Conservation (phyloP, 2,329 filamentous ascomycete genomes). For the Arthrobotrys sphaeroides region DNA sequence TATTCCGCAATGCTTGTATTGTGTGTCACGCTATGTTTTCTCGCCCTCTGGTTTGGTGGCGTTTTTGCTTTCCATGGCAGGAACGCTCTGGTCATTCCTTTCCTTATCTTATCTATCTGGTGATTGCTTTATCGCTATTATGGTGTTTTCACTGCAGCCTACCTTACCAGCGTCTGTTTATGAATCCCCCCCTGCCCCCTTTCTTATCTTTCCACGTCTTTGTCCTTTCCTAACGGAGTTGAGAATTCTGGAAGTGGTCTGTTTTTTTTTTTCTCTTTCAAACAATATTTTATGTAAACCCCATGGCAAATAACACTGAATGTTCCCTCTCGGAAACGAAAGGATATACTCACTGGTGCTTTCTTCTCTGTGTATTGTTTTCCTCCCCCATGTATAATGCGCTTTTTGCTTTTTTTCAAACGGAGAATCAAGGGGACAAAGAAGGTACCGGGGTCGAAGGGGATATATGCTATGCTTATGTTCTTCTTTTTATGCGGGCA, state of each 20-base stretch:
- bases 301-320: slow-evolving; percentile 18
- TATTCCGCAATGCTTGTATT: slow-evolving; percentile 10
- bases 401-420: slow-evolving; percentile 14
- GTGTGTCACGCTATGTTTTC: slow-evolving; percentile 53
- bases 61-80: slow-evolving; percentile 11
- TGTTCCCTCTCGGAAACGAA: background rate
- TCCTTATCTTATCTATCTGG: slow-evolving; percentile 40
- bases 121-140: slow-evolving; percentile 34
- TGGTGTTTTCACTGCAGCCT: slow-evolving; percentile 7
- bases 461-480: slow-evolving; percentile 10
- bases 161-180: slow-evolving; percentile 21
- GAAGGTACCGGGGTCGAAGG: slow-evolving; percentile 9
- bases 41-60: slow-evolving; percentile 40
- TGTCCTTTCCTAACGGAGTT: slow-evolving; percentile 31
- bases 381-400: slow-evolving; percentile 3
- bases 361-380: slow-evolving; percentile 12
- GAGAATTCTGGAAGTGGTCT: slow-evolving; percentile 25
- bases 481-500: slow-evolving; percentile 11
- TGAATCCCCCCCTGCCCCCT: slow-evolving; percentile 1
- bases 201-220: background rate
- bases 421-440: background rate
- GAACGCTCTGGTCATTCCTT: slow-evolving; percentile 31
- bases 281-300: slow-evolving; percentile 13
- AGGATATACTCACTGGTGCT: background rate
- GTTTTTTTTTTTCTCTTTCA: too few relatives aligned